phyloP scores from a whole-genome alignment of 106 monocot species.

The Dioscorea zingiberensis region DNA sequence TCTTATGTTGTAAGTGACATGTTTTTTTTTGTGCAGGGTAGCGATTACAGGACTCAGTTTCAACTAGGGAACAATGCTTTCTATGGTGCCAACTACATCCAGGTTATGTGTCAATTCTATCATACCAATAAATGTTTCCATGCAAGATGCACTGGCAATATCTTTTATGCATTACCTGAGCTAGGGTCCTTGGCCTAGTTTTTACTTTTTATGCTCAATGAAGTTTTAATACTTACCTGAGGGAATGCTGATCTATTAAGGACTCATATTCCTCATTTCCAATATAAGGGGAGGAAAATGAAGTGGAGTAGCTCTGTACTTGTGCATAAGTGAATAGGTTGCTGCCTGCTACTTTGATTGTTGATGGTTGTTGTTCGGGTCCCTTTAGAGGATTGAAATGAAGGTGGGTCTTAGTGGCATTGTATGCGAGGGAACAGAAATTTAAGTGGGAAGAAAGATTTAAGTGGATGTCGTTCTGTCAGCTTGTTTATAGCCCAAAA shows the following conservation, averaged over 20 bases:
- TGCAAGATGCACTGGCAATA: neutral
- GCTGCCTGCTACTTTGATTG: too few relatives aligned
- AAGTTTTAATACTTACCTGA: neutral
- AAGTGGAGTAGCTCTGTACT: too few relatives aligned
- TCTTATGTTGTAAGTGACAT: neutral
- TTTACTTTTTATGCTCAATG: neutral
- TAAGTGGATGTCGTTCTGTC: too few relatives aligned
- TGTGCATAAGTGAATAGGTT: too few relatives aligned
- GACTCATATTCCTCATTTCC: neutral
- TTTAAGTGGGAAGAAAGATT: too few relatives aligned
- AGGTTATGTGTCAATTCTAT: conserved; percentile 33
- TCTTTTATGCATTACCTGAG: neutral
- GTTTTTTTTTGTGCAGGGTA: conserved; percentile 33
- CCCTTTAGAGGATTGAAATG: too few relatives aligned
- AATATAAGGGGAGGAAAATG: neutral
- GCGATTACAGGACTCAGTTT: conserved; percentile 74
- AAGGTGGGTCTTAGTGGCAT: too few relatives aligned
- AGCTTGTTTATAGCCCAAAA: too few relatives aligned
- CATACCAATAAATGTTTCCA: neutral
- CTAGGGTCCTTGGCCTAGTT: too few relatives aligned
- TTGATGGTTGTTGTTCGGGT: too few relatives aligned
- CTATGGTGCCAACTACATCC: conserved; percentile 98
- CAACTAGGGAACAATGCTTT: conserved; percentile 98
- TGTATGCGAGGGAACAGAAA: too few relatives aligned
- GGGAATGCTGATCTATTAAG: neutral